phyloP scores from a whole-genome alignment of 106 monocot species.

The Dactylorhiza incarnata region DNA sequence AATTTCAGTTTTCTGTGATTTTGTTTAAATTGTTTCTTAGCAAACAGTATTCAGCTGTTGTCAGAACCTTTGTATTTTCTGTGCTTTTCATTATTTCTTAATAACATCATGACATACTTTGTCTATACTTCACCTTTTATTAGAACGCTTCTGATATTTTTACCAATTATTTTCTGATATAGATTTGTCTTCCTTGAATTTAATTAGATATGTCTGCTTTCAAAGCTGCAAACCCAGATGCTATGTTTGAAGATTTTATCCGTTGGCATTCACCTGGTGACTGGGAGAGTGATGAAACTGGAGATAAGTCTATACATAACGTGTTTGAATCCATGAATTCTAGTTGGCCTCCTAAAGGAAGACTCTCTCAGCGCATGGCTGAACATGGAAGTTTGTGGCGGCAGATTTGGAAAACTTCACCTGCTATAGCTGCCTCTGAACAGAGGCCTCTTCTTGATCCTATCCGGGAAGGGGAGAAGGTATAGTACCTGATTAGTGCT shows the following conservation, averaged over 20 bases:
- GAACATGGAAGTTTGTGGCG: slow-evolving; percentile 79
- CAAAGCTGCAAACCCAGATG: slow-evolving; percentile 97
- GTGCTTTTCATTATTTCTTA: neutral
- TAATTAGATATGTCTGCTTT: slow-evolving; percentile 93
- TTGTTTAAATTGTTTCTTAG: neutral
- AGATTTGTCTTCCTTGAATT: neutral
- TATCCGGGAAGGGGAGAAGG: slow-evolving; percentile 92
- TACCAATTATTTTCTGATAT: neutral
- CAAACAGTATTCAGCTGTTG: neutral
- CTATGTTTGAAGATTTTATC: slow-evolving; percentile 98
- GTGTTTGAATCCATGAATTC: neutral
- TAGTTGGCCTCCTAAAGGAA: slow-evolving; percentile 82
- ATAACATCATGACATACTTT: neutral
- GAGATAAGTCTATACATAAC: slow-evolving; percentile 11
- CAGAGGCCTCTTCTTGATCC: slow-evolving; percentile 92
- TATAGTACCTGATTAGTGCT: slow-evolving; percentile 4
- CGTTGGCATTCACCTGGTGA: slow-evolving; percentile 97
- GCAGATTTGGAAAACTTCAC: slow-evolving; percentile 86
- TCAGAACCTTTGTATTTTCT: neutral
- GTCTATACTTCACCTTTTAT: neutral
- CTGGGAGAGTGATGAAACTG: slow-evolving; percentile 63
- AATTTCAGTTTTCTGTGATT: neutral
- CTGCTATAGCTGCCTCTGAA: slow-evolving; percentile 51
- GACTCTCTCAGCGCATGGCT: slow-evolving; percentile 86
- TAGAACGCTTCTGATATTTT: neutral